Conservation (phyloP, 345 rosid genomes). For the Euphorbia peplus region DNA sequence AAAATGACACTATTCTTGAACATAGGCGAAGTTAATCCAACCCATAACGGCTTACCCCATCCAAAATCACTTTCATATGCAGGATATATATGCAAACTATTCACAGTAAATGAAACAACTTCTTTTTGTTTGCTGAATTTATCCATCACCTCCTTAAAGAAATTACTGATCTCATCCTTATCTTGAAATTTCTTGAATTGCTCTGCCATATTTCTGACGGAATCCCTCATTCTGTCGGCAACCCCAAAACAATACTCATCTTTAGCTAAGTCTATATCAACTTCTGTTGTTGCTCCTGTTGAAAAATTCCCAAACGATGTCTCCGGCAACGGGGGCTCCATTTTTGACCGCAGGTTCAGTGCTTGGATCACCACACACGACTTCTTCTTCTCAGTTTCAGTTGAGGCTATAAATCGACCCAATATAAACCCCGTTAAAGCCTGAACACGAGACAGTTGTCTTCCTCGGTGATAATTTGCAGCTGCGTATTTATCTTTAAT, state of each 20-base stretch:
- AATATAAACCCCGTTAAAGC: background rate
- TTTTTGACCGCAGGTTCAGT: constrained; percentile 7
- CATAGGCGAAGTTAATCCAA: background rate
- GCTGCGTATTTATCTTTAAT: background rate
- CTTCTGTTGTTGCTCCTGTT: background rate
- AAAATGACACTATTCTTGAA: background rate
- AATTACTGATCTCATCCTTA: background rate
- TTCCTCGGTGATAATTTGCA: too few relatives aligned
- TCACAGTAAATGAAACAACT: background rate
- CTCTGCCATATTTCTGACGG: background rate
- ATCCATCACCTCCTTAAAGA: background rate
- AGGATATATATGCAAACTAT: constrained; percentile 7
- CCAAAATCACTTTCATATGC: constrained; percentile 12
- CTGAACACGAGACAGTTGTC: background rate
- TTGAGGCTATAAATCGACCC: background rate
- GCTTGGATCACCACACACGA: background rate
- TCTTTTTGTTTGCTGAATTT: background rate
- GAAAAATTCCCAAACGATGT: background rate
- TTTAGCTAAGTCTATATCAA: background rate
- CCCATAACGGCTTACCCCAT: constrained; percentile 11
- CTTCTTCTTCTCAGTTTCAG: background rate
- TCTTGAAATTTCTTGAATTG: background rate
- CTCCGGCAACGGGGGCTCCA: constrained; percentile 2
- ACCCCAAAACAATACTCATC: constrained; percentile 1
- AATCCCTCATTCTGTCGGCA: background rate